Conservation (phyloP, 2,329 filamentous ascomycete genomes). For the Fonsecaea multimorphosa region DNA sequence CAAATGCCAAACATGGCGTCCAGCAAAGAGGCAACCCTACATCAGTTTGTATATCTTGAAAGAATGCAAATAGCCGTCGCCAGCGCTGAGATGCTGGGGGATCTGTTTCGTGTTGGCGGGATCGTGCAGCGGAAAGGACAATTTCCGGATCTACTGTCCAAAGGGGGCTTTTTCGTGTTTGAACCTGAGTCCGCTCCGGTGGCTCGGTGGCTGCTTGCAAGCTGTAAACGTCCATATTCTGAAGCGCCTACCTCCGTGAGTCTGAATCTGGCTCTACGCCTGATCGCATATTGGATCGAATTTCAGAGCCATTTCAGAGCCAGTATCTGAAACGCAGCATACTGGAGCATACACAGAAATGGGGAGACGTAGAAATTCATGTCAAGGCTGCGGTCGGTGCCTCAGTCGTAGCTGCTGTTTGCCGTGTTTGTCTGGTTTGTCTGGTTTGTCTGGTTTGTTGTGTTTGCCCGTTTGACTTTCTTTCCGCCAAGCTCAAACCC, state of each 20-base stretch:
- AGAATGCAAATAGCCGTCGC: constrained; percentile 9
- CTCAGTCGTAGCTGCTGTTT: not conserved
- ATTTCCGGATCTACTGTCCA: constrained; percentile 22
- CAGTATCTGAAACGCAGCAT: constrained; percentile 13
- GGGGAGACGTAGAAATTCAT: too few relatives aligned
- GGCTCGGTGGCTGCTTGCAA: not conserved
- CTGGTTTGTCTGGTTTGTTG: not conserved
- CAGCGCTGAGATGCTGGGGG: constrained; percentile 1
- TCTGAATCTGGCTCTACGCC: not conserved
- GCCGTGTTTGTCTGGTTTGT: constrained; percentile 4
- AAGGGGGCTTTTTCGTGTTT: constrained; percentile 25
- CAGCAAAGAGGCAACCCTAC: not conserved
- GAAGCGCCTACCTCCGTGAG: constrained; percentile 18
- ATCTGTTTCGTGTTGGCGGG: constrained; percentile 29
- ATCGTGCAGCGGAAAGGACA: constrained; percentile 27
- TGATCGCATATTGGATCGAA: constrained; percentile 4
- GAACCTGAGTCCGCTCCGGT: constrained; percentile 25
- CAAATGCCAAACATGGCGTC: constrained; percentile 29
- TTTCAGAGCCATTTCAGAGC: not conserved
- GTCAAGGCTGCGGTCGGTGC: too few relatives aligned
- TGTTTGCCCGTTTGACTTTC: not conserved
- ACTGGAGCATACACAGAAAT: not conserved
- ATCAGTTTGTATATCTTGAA: not conserved
- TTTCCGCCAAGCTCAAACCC: not conserved
- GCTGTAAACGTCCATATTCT: constrained; percentile 10